phyloP scores from a whole-genome alignment of 495 filamentous ascomycete species.

The Neurospora sp. region DNA sequence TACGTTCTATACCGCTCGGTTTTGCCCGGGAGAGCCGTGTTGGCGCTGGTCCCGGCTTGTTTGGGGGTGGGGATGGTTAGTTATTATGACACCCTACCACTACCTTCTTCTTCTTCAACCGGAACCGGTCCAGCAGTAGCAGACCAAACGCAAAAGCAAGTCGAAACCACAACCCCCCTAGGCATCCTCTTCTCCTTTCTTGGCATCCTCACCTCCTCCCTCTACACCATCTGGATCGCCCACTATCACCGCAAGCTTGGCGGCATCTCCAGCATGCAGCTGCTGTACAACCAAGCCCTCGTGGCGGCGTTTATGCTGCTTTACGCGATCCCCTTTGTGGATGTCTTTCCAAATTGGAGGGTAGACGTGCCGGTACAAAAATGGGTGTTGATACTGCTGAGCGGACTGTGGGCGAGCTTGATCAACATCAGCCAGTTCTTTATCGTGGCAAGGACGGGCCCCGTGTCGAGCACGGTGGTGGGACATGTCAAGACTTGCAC shows the following conservation, averaged over 20 bases:
- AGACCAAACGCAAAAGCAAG: constrained; percentile 30
- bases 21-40: constrained; percentile 44
- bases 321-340: constrained; percentile 55
- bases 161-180: constrained; percentile 34
- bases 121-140: neutral
- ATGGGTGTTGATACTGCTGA: constrained; percentile 47
- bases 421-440: constrained; percentile 70
- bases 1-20: constrained; percentile 50
- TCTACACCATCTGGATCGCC: constrained; percentile 63
- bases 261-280: constrained; percentile 55
- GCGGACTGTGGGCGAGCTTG: constrained; percentile 52
- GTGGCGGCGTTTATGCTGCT: constrained; percentile 52
- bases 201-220: constrained; percentile 53
- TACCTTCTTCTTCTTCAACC: constrained; percentile 13
- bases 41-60: constrained; percentile 55
- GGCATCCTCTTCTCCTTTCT: constrained; percentile 55
- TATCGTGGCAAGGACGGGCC: constrained; percentile 59
- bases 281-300: constrained; percentile 63
- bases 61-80: constrained; percentile 58
- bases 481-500: constrained; percentile 56
- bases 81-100: constrained; percentile 55
- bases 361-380: constrained; percentile 32
- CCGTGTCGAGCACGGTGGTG: constrained; percentile 62
- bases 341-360: constrained; percentile 40
- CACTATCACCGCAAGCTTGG: constrained; percentile 55